Base-by-base conservation (phyloP, 1,139 yeast species). In the Pneumocystis sp. region DNA sequence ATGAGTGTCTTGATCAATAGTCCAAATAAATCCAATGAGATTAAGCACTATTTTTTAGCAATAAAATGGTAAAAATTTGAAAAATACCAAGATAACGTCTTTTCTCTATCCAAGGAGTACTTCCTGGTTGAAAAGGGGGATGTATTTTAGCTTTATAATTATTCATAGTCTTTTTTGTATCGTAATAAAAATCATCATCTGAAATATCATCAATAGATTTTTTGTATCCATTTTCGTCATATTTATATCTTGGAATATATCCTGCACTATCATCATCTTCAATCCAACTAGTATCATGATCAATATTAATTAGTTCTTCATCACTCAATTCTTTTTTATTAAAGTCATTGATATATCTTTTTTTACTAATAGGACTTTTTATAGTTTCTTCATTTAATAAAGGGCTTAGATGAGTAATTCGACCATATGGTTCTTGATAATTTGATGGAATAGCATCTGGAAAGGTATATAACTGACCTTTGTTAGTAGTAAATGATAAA, bases 11-110 rank as follows among this genome's bases (percentile, higher is more conserved):
- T 83, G 88, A 68, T 81, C 81, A 25, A 89, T 95, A 0, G 88
- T 80, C 85, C 96, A 88, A 0, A 85, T 86, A 72, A 88, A 88
- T 0, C 97, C 97, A 57, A 85, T 77, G 7, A 87, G 79, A 71
- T 89, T 89, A 82, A 93, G 87, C 31, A 70, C 65, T 50, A 66
- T 61, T 21, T 44, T 50, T 44, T 21, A 40, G 57, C 19, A 61
- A 42, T 21, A 37, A 61, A 10, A 21, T 12, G 10, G 12, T 19
- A 35, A 19, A 35, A 37, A 40, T 21, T 39, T 40, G 5, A 59
- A 59, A 59, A 39, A 59, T 39, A 44, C 89, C 84, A 65, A 93
- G 76, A 72, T 90, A 91, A 66, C 96, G 80, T 74, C 95, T 82
- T 65, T 77, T 82, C 64, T 81, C 77, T 56, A 76, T 78, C 85